Conservation (phyloP, 768 basidiomycete genomes). For the Suillus weaverae region DNA sequence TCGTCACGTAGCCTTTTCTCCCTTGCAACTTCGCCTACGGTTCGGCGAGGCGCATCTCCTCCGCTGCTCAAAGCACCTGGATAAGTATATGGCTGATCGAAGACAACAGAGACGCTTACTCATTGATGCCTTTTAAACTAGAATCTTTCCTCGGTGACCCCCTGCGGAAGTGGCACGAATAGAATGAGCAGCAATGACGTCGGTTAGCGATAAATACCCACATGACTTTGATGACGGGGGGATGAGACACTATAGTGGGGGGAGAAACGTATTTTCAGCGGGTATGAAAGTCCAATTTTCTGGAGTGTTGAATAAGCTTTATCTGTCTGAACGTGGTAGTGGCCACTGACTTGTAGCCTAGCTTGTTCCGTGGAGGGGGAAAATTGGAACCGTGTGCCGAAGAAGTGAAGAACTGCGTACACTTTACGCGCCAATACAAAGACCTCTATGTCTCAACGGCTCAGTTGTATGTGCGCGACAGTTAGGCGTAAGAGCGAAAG, state of each 20-base stretch:
- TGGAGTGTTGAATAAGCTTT: neutral
- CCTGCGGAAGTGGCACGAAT: slow-evolving; percentile 24
- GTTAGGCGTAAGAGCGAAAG: slow-evolving; percentile 16
- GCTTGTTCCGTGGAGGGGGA: slow-evolving; percentile 9
- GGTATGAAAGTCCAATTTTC: neutral
- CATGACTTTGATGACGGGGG: neutral
- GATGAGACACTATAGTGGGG: slow-evolving; percentile 3
- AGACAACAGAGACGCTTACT: slow-evolving; percentile 18
- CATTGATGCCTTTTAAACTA: slow-evolving; percentile 21
- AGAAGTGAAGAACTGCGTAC: slow-evolving; percentile 5
- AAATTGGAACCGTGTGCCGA: slow-evolving; percentile 3
- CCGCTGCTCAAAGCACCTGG: slow-evolving; percentile 17
- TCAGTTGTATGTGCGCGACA: slow-evolving; percentile 10
- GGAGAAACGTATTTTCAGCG: neutral
- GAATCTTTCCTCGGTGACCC: slow-evolving; percentile 23
- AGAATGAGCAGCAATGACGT: slow-evolving; percentile 15
- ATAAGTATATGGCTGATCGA: slow-evolving; percentile 11
- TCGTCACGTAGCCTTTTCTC: slow-evolving; percentile 55
- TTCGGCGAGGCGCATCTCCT: slow-evolving; percentile 31
- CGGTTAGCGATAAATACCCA: slow-evolving; percentile 1
- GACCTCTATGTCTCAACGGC: slow-evolving; percentile 11
- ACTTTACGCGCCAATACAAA: slow-evolving; percentile 15
- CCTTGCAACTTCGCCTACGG: slow-evolving; percentile 46
- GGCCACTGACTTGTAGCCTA: neutral
- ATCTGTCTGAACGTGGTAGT: slow-evolving; percentile 1